Conservation (phyloP, 208 protist species). For the Leptomonas seymouri region DNA sequence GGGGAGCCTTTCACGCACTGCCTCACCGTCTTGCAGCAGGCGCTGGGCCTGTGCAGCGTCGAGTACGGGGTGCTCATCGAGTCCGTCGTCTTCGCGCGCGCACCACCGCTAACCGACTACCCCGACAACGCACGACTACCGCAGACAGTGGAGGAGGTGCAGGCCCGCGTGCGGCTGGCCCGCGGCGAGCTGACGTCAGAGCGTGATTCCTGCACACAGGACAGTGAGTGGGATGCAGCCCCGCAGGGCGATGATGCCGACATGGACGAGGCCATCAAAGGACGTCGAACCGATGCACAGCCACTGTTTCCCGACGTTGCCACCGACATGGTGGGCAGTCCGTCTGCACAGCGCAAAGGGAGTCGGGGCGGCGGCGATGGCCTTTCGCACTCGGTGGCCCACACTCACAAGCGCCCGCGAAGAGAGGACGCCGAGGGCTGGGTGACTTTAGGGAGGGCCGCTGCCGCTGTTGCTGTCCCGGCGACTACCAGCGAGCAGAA, state of each 20-base stretch:
- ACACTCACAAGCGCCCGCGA: slow-evolving; percentile 8
- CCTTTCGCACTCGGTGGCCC: background rate
- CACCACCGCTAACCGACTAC: slow-evolving; percentile 27
- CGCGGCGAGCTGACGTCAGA: background rate
- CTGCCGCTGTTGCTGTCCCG: background rate
- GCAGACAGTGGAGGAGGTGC: slow-evolving; percentile 27
- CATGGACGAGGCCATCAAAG: slow-evolving; percentile 22
- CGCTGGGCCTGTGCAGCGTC: slow-evolving; percentile 46
- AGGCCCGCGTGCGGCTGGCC: slow-evolving; percentile 22
- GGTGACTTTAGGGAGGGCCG: slow-evolving; percentile 27
- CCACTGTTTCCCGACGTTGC: slow-evolving; percentile 53
- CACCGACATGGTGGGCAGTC: slow-evolving; percentile 2
- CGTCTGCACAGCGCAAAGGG: background rate
- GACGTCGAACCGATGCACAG: slow-evolving; percentile 53
- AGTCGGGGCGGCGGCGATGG: background rate
- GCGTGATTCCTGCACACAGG: slow-evolving; percentile 7
- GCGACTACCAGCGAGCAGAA: background rate
- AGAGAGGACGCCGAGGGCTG: slow-evolving; percentile 40
- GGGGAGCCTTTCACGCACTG: slow-evolving; percentile 41
- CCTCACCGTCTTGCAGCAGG: slow-evolving; percentile 38
- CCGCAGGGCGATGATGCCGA: background rate
- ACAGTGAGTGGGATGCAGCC: background rate
- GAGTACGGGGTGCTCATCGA: slow-evolving; percentile 58
- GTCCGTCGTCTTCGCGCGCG: slow-evolving; percentile 31
- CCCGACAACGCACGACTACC: slow-evolving; percentile 19